Base-by-base conservation (phyloP, 495 filamentous ascomycete species). In the Aspergillus bridgeri region DNA sequence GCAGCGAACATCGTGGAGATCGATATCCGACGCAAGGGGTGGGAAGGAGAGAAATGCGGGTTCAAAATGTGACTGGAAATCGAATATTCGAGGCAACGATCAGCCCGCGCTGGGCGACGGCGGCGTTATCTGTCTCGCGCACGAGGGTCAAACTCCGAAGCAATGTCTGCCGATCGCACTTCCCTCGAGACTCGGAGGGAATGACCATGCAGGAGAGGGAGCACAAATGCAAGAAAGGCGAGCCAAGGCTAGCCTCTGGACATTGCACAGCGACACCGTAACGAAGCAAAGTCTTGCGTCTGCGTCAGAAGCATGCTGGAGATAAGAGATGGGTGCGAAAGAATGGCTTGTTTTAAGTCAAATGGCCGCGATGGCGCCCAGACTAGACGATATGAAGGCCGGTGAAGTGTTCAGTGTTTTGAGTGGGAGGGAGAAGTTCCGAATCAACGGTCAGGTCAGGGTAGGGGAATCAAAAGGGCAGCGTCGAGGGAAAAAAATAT, bases 1-100 rank as follows among this genome's bases (percentile, higher is more conserved):
- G 63, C 33, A 46, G 69, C 67, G 56, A 67, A 75, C 71, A 77
- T 75, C 44, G 53, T 69, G 59, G 25, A 20, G 44, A 63, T 24
- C 11, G 3, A 23, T 1, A 22, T 15, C 33, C 9, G 33, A 38
- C 33, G 33, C 33, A 13, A 38, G 33, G 33, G 33, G 33, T 38
- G 17, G 33, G 33, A 38, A 38, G 33, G 33, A 38, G 9, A 13
- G 9, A 13, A 4, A 6, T 4, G 33, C 9, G 33, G 11, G 33
- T 38, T 38, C 8, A 8, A 13, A 15, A 38, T 9, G 33, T 15
- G 33, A 38, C 33, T 38, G 9, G 13, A 4, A 13, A 38, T 38
- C 33, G 33, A 38, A 15, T 9, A 38, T 38, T 38, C 33, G 33
- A 3, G 33, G 9, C 3, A 38, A 38, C 33, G 9, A 15, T 38